These are phyloP conservation scores for Odonthalia washingtoniensis DNA, from an alignment of 31 red algal genomes.

Conservation along the genomic window DNA sequence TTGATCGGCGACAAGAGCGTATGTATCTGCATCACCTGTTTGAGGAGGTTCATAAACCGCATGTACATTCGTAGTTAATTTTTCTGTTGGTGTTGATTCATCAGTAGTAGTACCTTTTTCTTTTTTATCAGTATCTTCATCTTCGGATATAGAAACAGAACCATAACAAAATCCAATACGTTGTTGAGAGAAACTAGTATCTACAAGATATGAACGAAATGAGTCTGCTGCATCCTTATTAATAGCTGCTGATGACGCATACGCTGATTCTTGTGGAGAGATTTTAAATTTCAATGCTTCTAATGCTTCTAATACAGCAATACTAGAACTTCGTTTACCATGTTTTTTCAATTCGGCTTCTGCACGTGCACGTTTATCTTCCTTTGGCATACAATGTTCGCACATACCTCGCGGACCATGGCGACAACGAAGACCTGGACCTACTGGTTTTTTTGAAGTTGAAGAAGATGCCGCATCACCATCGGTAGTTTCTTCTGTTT, in stretches of 20 bases:
- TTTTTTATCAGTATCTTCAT: too few species aligned
- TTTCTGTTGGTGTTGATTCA: too few species aligned
- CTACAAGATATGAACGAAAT: conserved; percentile 90
- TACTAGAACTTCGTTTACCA: conserved; percentile 70
- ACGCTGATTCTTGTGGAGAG: conserved; percentile 62
- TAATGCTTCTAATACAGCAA: conserved; percentile 88
- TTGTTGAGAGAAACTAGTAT: conserved; percentile 86
- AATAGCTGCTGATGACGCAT: conserved; percentile 62
- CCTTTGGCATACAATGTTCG: conserved; percentile 85
- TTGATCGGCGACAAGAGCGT: conserved; percentile 64
- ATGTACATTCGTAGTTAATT: conserved; percentile 61
- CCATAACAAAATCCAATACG: conserved; percentile 97
- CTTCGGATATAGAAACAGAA: conserved; percentile 37
- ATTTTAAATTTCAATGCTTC: conserved; percentile 92
- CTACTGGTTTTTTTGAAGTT: background rate
- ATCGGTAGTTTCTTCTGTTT: background rate
- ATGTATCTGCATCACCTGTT: conserved; percentile 72
- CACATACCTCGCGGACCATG: conserved; percentile 92
- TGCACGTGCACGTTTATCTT: conserved; percentile 81
- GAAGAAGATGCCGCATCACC: background rate
- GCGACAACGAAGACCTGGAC: conserved; percentile 49
- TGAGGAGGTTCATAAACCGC: conserved; percentile 98
- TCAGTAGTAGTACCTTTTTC: too few species aligned
- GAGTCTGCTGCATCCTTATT: conserved; percentile 71
- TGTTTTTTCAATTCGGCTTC: conserved; percentile 70